A percentile compares a stretch with the other conserved stretches of the same genome.
These are phyloP conservation scores for Cyberlindnera japonica DNA, from an alignment of 805 yeast species.

Conservation along the genomic window DNA sequence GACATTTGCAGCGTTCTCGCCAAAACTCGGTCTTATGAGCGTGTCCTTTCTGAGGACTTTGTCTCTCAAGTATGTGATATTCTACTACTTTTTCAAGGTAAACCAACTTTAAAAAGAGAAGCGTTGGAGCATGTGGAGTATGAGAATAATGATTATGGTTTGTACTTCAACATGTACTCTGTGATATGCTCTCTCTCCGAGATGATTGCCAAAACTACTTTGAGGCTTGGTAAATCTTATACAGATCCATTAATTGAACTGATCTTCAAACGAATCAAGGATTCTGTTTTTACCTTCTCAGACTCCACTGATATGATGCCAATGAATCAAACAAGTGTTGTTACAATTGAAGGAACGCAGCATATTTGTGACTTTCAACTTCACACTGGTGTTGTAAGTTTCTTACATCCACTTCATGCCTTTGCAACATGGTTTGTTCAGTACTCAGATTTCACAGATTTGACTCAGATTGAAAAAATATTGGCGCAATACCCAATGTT, in stretches of 20 bases:
- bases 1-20: conserved; percentile 77
- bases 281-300: background rate
- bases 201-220: conserved; percentile 45
- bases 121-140: conserved; percentile 81
- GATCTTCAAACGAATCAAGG: conserved; percentile 11
- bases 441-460: conserved; percentile 31
- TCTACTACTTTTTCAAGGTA: conserved; percentile 68
- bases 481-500: conserved; percentile 13
- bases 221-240: conserved; percentile 1
- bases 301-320: conserved; percentile 10
- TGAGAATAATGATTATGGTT: conserved; percentile 68
- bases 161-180: conserved; percentile 41
- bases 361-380: conserved; percentile 40
- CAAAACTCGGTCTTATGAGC: conserved; percentile 54
- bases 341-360: conserved; percentile 25
- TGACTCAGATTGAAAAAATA: conserved; percentile 2
- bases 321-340: conserved; percentile 11
- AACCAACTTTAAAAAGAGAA: conserved; percentile 72
- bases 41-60: conserved; percentile 42
- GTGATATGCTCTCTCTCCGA: conserved; percentile 63
- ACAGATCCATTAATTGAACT: conserved; percentile 6
- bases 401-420: conserved; percentile 78
- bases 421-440: conserved; percentile 70
- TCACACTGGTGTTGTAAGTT: conserved; percentile 50
- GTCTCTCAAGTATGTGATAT: conserved; percentile 63